These are phyloP conservation scores for Penicillium fimorum DNA, from an alignment of 495 filamentous ascomycete genomes.

Conservation along the genomic window DNA sequence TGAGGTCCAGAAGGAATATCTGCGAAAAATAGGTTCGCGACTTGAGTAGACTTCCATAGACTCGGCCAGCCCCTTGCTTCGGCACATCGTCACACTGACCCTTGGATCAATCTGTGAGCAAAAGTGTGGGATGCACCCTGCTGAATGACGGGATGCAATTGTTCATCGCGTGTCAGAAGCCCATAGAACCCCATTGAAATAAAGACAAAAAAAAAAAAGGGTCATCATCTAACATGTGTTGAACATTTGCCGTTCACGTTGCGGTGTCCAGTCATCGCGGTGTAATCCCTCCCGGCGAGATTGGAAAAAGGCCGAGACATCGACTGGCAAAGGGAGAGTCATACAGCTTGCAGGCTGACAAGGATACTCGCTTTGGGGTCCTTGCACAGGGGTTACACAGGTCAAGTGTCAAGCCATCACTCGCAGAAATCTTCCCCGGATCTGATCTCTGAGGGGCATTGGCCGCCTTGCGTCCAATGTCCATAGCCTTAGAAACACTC, in stretches of 20 bases:
- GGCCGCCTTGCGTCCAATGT: conserved; percentile 14
- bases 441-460: conserved; percentile 1
- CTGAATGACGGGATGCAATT: neutral
- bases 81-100: conserved; percentile 20
- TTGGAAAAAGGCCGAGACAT: conserved; percentile 26
- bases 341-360: conserved; percentile 19
- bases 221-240: conserved; percentile 8
- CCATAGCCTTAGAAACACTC: neutral
- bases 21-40: neutral
- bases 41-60: conserved; percentile 15
- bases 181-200: neutral
- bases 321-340: conserved; percentile 9
- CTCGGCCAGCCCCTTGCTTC: conserved; percentile 28
- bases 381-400: conserved; percentile 26
- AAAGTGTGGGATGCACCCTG: neutral
- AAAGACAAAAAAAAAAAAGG: neutral
- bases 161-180: neutral
- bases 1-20: neutral
- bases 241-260: neutral
- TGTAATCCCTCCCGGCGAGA: conserved; percentile 7
- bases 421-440: conserved; percentile 27
- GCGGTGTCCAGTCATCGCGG: neutral
- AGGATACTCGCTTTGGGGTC: conserved; percentile 14
- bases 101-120: conserved; percentile 12
- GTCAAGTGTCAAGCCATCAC: conserved; percentile 21